Base-by-base conservation (phyloP, 176 grass and related monocot species). In the Urochloa ruziziensis region DNA sequence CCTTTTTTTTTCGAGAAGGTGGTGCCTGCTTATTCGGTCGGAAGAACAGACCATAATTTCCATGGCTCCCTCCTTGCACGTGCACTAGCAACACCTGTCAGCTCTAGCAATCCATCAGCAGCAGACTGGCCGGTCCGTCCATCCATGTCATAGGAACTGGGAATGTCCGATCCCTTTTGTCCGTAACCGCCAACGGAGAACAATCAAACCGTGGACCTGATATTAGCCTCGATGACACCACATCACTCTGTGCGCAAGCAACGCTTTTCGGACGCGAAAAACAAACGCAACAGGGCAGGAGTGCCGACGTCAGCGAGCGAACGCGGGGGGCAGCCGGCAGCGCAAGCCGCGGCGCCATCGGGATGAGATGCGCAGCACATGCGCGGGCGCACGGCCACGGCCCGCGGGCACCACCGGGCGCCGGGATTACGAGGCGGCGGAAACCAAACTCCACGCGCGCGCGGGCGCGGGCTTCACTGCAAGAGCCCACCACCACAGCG, bases 121-220 rank as follows among this genome's bases (percentile, higher is more conserved):
- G 23, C 21, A 51, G 5, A 6, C 48, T 19, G 16, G 4, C 19
- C 16, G 48, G 15, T 18, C 2, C 46, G 13, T 48, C 47, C 16
- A 0, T 17, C 4, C 47, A 10, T 54, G 52, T 0, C 52, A 10
- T n/a, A 9, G 52, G 52, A 56, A 12, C 2, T 47, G 70, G 71
- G 47, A 74, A 35, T 54, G 48, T 53, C 27, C 63, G 40, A 42
- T 42, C 39, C 39, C 39, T 42, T 39, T 27, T 60, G 6, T 27
- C 67, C 24, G 40, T 62, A 89, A 76, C 62, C 52, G 49, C 77
- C 48, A 34, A 40, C 23, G 34, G 25, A 54, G 69, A 84, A 51
- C 43, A 35, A 64, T 1, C 34, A 85, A 56, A 46, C 2, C 75
- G 61, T 21, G 76, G 61, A 49, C 51, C 19, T 6, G 1, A 7